Evolutionary conservation across 1,284 basidiomycete genomes (phyloP).

Genomic region (Gomphus bonarii): DNA sequence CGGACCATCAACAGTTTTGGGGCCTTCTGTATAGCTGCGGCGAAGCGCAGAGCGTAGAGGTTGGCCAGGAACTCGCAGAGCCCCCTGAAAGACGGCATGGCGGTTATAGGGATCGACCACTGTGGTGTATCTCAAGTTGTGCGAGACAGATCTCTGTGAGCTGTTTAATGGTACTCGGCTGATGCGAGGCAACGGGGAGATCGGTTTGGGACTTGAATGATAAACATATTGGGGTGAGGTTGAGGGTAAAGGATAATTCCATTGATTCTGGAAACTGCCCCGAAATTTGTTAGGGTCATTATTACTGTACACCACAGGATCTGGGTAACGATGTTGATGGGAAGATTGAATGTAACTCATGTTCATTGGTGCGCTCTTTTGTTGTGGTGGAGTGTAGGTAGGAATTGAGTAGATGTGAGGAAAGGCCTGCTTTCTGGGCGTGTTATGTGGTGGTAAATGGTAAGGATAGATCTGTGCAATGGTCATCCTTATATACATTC

Average conservation of each 20-base stretch:
- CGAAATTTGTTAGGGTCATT: no score
- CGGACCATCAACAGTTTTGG: not conserved
- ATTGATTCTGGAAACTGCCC: no score
- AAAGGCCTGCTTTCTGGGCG: constrained; percentile 2
- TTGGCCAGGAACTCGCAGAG: not conserved
- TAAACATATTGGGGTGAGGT: no score
- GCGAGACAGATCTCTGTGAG: not conserved
- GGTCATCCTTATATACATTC: not conserved
- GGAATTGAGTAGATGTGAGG: not conserved
- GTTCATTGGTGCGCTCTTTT: no score
- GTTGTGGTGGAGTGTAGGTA: not conserved
- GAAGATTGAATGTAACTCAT: not conserved
- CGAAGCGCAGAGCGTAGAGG: constrained; percentile 3
- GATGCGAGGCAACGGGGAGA: not conserved
- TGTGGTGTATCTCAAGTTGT: not conserved
- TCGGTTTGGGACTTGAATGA: no score
- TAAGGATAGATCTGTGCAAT: not conserved
- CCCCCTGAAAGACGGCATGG: not conserved
- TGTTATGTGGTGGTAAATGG: not conserved
- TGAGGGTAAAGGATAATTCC: no score
- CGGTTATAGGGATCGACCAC: not conserved
- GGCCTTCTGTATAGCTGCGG: not conserved
- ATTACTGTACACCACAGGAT: no score
- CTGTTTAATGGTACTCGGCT: not conserved
- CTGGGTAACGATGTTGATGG: not conserved